Percentiles rank a stretch among this genome's conserved stretches.
Evolutionary conservation across 2,329 filamentous ascomycete species (phyloP).

Genomic region (Pseudogymnoascus sp.): DNA sequence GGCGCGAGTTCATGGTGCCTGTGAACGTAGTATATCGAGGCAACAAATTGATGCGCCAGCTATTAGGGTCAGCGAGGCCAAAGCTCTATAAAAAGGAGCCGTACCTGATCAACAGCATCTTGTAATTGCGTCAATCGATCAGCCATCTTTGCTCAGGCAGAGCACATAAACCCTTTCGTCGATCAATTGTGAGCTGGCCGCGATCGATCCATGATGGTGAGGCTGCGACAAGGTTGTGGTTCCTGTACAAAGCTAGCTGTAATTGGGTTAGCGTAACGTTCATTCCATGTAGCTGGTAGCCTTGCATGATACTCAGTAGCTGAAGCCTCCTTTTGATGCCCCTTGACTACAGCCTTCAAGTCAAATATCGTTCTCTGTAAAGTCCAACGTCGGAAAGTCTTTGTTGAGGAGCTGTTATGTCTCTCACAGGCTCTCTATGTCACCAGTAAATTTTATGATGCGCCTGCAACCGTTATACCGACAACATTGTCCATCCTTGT

Average conservation of each 20-base stretch:
- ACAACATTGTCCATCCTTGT: background rate
- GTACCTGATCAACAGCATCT: slow-evolving; percentile 74
- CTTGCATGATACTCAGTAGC: background rate
- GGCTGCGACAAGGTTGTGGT: background rate
- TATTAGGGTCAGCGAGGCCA: slow-evolving; percentile 28
- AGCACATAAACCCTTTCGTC: background rate
- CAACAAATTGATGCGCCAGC: slow-evolving; percentile 62
- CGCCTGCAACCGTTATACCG: background rate
- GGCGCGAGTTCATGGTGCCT: slow-evolving; percentile 59
- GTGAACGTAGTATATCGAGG: slow-evolving; percentile 57
- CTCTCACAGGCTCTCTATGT: background rate
- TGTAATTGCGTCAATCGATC: slow-evolving; percentile 78
- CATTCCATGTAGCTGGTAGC: background rate
- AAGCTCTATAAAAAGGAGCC: slow-evolving; percentile 12
- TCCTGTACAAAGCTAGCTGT: background rate
- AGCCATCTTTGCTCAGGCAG: slow-evolving; percentile 41
- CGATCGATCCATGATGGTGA: background rate
- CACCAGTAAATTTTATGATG: background rate
- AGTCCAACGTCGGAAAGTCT: background rate
- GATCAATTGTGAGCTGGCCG: background rate
- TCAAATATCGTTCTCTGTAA: background rate
- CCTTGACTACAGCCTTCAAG: background rate
- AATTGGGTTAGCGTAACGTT: background rate
- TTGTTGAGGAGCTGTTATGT: background rate
- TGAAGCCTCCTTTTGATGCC: background rate